Percentiles rank a stretch among this genome's conserved stretches.
These are phyloP conservation scores for Periconia digitata DNA, from an alignment of 2,329 filamentous ascomycete genomes.

Conservation along the genomic window DNA sequence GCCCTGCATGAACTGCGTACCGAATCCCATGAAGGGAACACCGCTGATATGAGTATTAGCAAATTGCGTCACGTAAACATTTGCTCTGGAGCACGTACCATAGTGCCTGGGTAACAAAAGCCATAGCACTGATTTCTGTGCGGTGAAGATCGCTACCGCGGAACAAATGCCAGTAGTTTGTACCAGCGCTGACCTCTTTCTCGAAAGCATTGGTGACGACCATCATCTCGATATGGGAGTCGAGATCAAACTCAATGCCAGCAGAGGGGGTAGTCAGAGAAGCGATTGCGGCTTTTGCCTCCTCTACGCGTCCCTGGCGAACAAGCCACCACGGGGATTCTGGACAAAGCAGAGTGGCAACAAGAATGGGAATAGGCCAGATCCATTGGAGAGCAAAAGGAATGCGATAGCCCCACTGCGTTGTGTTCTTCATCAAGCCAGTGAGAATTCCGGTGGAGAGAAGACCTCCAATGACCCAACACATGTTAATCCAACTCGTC, in stretches of 20 bases:
- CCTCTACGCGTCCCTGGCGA: conserved; percentile 60
- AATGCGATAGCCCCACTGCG: conserved; percentile 67
- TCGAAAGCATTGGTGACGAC: conserved; percentile 79
- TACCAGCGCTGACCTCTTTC: conserved; percentile 62
- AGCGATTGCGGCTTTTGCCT: conserved; percentile 52
- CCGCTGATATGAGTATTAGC: not conserved
- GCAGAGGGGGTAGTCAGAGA: conserved; percentile 61
- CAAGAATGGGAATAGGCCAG: conserved; percentile 65
- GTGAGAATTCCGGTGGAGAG: conserved; percentile 69
- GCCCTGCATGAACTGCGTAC: conserved; percentile 46
- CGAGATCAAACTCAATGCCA: conserved; percentile 3
- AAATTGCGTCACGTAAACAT: conserved; percentile 11
- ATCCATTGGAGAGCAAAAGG: conserved; percentile 70
- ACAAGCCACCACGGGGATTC: conserved; percentile 73
- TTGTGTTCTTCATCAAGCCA: conserved; percentile 60
- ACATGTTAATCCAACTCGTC: conserved; percentile 68
- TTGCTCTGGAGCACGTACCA: not conserved
- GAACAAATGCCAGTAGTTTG: conserved; percentile 78
- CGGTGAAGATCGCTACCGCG: conserved; percentile 71
- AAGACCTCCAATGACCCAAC: conserved; percentile 70
- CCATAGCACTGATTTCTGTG: conserved; percentile 63
- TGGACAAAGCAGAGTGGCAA: conserved; percentile 66
- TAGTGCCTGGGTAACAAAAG: conserved; percentile 43
- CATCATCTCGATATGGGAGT: conserved; percentile 76
- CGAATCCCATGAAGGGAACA: not conserved